A percentile compares a stretch with the other conserved stretches of the same genome.
These are phyloP conservation scores for Boletales sp. DNA, from an alignment of 768 basidiomycete species.

Conservation along the genomic window DNA sequence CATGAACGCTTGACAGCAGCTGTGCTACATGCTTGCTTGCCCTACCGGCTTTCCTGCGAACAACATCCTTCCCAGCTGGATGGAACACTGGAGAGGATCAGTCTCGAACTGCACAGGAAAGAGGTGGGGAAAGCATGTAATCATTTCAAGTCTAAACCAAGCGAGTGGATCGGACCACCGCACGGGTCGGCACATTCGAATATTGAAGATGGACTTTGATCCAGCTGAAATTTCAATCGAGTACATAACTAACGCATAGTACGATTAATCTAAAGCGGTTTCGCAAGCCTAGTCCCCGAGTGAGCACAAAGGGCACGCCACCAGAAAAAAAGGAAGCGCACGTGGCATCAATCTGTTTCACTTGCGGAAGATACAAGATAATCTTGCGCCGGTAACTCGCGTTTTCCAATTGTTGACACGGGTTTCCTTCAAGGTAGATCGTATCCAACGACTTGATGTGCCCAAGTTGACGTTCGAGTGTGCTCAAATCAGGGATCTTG, in stretches of 20 bases:
- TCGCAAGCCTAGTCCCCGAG: conserved; percentile 34
- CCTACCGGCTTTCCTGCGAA: no score
- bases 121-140: no score
- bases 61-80: no score
- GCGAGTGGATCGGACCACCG: no score
- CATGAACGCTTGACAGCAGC: no score
- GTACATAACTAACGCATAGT: conserved; percentile 32
- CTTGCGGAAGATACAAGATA: conserved; percentile 80
- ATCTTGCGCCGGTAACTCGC: conserved; percentile 84
- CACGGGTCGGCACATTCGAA: no score
- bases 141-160: no score
- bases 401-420: conserved; percentile 78
- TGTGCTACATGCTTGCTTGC: no score
- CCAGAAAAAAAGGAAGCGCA: conserved; percentile 42
- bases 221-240: no score
- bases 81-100: no score
- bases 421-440: conserved; percentile 93
- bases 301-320: neutral
- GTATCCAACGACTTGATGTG: conserved; percentile 68
- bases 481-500: conserved; percentile 65
- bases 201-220: no score
- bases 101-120: no score
- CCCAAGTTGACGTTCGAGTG: conserved; percentile 64
- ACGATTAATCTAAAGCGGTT: conserved; percentile 85
- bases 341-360: conserved; percentile 96